phyloP scores from a whole-genome alignment of 192 early-diverging fungal species.

The Coemansia sp. region DNA sequence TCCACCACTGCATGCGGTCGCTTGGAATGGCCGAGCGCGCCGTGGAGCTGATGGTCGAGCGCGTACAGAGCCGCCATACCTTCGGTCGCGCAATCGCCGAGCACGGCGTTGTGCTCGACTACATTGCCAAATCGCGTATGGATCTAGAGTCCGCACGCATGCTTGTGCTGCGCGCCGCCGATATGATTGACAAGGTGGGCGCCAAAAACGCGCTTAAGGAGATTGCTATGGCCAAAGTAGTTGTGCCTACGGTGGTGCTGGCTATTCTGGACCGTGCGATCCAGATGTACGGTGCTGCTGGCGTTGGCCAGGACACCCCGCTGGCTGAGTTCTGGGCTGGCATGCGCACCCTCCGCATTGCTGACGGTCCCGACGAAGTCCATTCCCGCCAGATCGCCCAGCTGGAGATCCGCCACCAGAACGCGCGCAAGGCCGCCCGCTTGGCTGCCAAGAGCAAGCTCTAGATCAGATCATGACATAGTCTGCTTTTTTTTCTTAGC shows the following conservation, averaged over 20 bases:
- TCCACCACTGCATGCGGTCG: constrained; percentile 97
- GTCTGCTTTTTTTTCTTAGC: neutral
- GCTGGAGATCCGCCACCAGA: constrained; percentile 64
- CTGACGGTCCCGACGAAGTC: constrained; percentile 94
- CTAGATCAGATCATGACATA: neutral
- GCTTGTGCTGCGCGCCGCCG: constrained; percentile 90
- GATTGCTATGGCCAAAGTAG: constrained; percentile 97
- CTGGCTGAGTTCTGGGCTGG: constrained; percentile 81
- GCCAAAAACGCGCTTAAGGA: constrained; percentile 89
- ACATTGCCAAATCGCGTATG: constrained; percentile 84
- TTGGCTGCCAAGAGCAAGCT: constrained; percentile 9
- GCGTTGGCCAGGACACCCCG: constrained; percentile 82
- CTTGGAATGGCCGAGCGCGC: constrained; percentile 93
- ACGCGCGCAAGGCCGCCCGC: constrained; percentile 25
- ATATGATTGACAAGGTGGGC: constrained; percentile 83
- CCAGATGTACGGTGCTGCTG: constrained; percentile 91
- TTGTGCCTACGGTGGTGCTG: constrained; percentile 78
- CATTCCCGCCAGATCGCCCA: constrained; percentile 83
- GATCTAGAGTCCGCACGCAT: constrained; percentile 90
- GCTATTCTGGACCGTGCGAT: constrained; percentile 87
- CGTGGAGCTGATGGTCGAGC: constrained; percentile 79
- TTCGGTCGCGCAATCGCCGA: constrained; percentile 85
- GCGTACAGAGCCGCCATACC: constrained; percentile 80
- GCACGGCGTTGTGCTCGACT: constrained; percentile 79
- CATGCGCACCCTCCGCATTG: constrained; percentile 82